Evolutionary conservation across 345 rosid species (phyloP).

Genomic region (Sonneratia alba): DNA sequence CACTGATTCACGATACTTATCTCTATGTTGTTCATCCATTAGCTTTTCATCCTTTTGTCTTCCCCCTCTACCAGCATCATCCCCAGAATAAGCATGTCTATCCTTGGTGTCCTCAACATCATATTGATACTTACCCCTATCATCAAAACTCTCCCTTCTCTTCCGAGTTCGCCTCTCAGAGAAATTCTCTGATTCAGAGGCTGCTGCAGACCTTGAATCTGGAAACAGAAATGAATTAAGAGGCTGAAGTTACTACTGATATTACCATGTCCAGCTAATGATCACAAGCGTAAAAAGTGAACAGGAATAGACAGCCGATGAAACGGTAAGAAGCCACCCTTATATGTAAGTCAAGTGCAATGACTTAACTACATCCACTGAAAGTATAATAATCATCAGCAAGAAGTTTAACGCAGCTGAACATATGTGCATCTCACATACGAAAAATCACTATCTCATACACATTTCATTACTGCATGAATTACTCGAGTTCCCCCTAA

Average conservation of each 20-base stretch:
- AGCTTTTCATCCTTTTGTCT: conserved; percentile 55
- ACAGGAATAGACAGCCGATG: background rate
- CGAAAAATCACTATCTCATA: background rate
- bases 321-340: background rate
- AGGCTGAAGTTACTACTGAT: background rate
- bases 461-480: background rate
- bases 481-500: background rate
- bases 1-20: conserved; percentile 38
- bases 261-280: background rate
- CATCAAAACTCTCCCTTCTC: conserved; percentile 53
- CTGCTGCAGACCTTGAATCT: conserved; percentile 46
- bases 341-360: background rate
- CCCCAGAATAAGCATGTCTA: conserved; percentile 32
- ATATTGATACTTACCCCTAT: conserved; percentile 48
- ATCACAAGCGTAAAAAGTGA: background rate
- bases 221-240: conserved; percentile 15
- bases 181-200: conserved; percentile 39
- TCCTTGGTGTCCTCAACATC: conserved; percentile 45
- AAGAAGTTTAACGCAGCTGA: too few species aligned
- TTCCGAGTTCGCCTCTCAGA: conserved; percentile 54
- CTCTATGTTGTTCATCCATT: conserved; percentile 49
- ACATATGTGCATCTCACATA: too few species aligned
- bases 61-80: conserved; percentile 48
- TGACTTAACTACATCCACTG: background rate
- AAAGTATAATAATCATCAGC: background rate